Evolutionary conservation across 1,284 basidiomycete species (phyloP).

Genomic region (Fistulina hepatica): DNA sequence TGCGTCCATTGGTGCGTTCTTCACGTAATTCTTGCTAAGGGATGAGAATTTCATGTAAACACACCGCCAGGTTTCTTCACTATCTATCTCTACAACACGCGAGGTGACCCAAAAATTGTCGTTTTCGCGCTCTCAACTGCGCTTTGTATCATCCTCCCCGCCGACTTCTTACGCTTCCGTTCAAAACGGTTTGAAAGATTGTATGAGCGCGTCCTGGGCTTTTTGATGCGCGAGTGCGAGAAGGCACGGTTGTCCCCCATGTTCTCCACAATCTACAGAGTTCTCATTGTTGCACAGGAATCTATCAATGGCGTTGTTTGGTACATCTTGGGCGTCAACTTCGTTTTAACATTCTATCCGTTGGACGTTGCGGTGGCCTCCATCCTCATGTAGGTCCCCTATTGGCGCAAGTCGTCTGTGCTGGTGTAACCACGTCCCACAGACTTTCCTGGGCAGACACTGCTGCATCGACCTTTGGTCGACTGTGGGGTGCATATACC

Average conservation of each 20-base stretch:
- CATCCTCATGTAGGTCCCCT: conserved; percentile 66
- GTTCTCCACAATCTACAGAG: not conserved
- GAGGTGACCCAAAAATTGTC: conserved; percentile 46
- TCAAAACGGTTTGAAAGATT: conserved; percentile 57
- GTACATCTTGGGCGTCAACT: conserved; percentile 89
- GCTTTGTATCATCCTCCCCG: conserved; percentile 60
- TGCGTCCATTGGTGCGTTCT: conserved; percentile 72
- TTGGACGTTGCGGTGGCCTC: conserved; percentile 82
- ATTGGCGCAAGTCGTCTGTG: not conserved
- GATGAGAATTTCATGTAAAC: conserved; percentile 5
- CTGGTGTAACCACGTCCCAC: conserved; percentile 4
- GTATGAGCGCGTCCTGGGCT: conserved; percentile 75
- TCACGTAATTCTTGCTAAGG: conserved; percentile 6
- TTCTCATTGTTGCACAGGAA: conserved; percentile 29
- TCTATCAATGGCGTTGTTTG: conserved; percentile 85
- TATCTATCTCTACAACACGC: conserved; percentile 60
- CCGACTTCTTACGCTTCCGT: conserved; percentile 73
- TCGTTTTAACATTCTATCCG: conserved; percentile 72
- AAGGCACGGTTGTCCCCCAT: conserved; percentile 38
- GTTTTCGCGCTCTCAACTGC: conserved; percentile 55
- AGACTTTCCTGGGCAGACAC: conserved; percentile 98
- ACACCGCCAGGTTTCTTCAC: conserved; percentile 66
- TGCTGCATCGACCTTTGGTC: conserved; percentile 85
- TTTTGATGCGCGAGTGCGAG: conserved; percentile 92
- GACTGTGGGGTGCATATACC: conserved; percentile 72